phyloP scores from a whole-genome alignment of 2,329 filamentous ascomycete species.

The Nothomitra cinnamomea region DNA sequence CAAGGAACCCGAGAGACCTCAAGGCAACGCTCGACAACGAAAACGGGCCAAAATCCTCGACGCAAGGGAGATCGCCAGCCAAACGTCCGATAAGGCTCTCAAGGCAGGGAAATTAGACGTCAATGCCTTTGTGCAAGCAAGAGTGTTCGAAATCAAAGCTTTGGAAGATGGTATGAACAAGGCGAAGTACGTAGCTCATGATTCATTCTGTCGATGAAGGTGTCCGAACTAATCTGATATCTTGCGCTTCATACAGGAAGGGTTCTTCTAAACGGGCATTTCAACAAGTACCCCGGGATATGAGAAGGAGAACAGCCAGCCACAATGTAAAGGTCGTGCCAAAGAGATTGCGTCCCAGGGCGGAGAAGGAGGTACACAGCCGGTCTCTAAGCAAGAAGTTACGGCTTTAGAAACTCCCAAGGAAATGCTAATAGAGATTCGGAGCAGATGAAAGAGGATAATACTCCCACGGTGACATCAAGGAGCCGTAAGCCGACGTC shows the following conservation, averaged over 20 bases:
- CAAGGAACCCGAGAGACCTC: not conserved
- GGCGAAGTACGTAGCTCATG: slow-evolving; percentile 34
- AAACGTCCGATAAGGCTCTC: slow-evolving; percentile 27
- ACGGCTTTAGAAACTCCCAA: slow-evolving; percentile 2
- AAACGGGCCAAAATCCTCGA: slow-evolving; percentile 27
- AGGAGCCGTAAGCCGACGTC: slow-evolving; percentile 28
- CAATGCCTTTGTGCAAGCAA: slow-evolving; percentile 64
- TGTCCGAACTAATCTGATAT: slow-evolving; percentile 4
- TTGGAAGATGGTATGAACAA: slow-evolving; percentile 67
- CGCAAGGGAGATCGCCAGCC: slow-evolving; percentile 26
- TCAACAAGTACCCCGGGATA: slow-evolving; percentile 69
- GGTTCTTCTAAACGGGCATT: slow-evolving; percentile 57
- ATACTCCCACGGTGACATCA: slow-evolving; percentile 63
- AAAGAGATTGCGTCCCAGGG: slow-evolving; percentile 52
- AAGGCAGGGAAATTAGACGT: slow-evolving; percentile 67
- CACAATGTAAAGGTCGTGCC: slow-evolving; percentile 90
- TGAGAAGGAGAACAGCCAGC: slow-evolving; percentile 78
- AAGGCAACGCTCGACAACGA: slow-evolving; percentile 15
- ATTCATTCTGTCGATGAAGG: not conserved
- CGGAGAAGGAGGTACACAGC: slow-evolving; percentile 38
- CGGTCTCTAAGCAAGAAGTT: not conserved
- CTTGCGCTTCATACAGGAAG: slow-evolving; percentile 16
- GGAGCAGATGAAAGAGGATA: slow-evolving; percentile 68
- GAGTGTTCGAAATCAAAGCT: slow-evolving; percentile 77
- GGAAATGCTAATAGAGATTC: slow-evolving; percentile 3